Conservation (phyloP, 1,284 basidiomycete genomes). For the Malassezia vespertilionis region DNA sequence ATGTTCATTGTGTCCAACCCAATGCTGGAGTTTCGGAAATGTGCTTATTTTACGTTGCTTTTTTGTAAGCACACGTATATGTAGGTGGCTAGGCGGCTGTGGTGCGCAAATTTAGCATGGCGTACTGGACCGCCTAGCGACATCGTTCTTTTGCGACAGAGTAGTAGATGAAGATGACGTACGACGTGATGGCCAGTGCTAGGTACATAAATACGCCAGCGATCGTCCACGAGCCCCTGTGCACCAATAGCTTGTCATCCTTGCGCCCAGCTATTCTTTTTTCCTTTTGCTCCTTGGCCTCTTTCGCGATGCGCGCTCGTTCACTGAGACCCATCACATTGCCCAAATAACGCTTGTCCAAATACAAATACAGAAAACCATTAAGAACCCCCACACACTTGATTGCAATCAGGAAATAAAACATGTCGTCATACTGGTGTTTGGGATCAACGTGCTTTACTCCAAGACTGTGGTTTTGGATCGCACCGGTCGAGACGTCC, state of each 20-base stretch:
- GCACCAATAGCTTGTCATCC: background rate
- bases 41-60: too few relatives aligned
- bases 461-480: conserved; percentile 47
- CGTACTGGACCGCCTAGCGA: too few relatives aligned
- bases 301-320: conserved; percentile 12
- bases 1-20: too few relatives aligned
- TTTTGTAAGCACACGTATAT: too few relatives aligned
- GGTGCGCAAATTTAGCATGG: too few relatives aligned
- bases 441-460: background rate
- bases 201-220: background rate
- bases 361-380: conserved; percentile 44
- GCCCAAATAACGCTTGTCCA: conserved; percentile 41
- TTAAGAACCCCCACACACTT: conserved; percentile 48
- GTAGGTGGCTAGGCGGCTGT: too few relatives aligned
- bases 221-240: background rate
- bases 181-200: background rate
- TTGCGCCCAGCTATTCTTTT: too few relatives aligned
- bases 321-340: conserved; percentile 45
- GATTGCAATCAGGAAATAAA: conserved; percentile 48
- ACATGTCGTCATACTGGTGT: background rate
- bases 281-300: too few relatives aligned
- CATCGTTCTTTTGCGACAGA: background rate
- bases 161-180: background rate
- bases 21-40: too few relatives aligned
- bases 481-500: conserved; percentile 49